A percentile compares a stretch with the other conserved stretches of the same genome.
phyloP scores from a whole-genome alignment of 169 alveolate genomes.

The Cyclospora cayetanensis region DNA sequence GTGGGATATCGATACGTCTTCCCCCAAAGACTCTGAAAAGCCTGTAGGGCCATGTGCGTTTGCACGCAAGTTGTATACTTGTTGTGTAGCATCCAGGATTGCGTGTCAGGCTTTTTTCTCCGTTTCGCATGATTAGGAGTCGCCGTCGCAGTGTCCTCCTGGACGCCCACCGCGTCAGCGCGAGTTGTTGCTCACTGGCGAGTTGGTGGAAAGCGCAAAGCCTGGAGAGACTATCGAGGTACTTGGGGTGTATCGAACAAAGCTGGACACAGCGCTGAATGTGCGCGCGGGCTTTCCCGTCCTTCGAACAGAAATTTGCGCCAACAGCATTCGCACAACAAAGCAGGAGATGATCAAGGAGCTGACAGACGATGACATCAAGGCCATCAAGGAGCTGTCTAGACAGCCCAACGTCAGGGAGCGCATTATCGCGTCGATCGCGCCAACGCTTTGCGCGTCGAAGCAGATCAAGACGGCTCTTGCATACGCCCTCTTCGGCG shows the following conservation, averaged over 20 bases:
- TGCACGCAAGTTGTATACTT: too few relatives aligned
- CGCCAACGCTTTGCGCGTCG: slow-evolving; percentile 99
- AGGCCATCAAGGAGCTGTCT: slow-evolving; percentile 72
- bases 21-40: neutral
- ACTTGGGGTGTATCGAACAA: slow-evolving; percentile 95
- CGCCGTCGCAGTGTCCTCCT: slow-evolving; percentile 76
- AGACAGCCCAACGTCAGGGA: slow-evolving; percentile 95
- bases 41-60: too few relatives aligned
- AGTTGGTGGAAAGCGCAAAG: slow-evolving; percentile 96
- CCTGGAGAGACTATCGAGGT: slow-evolving; percentile 99
- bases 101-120: too few relatives aligned
- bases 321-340: slow-evolving; percentile 45
- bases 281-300: slow-evolving; percentile 90
- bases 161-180: slow-evolving; percentile 99
- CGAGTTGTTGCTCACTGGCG: slow-evolving; percentile 96
- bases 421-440: slow-evolving; percentile 94
- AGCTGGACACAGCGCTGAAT: slow-evolving; percentile 82
- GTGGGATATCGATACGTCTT: neutral
- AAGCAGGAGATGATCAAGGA: slow-evolving; percentile 44
- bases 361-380: slow-evolving; percentile 61
- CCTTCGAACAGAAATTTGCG: slow-evolving; percentile 48
- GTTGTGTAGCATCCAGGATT: too few relatives aligned
- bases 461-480: slow-evolving; percentile 92
- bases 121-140: too few relatives aligned
- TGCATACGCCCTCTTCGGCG: slow-evolving; percentile 94